Conservation (phyloP, 2,329 filamentous ascomycete genomes). For the Diaporthe sp. region DNA sequence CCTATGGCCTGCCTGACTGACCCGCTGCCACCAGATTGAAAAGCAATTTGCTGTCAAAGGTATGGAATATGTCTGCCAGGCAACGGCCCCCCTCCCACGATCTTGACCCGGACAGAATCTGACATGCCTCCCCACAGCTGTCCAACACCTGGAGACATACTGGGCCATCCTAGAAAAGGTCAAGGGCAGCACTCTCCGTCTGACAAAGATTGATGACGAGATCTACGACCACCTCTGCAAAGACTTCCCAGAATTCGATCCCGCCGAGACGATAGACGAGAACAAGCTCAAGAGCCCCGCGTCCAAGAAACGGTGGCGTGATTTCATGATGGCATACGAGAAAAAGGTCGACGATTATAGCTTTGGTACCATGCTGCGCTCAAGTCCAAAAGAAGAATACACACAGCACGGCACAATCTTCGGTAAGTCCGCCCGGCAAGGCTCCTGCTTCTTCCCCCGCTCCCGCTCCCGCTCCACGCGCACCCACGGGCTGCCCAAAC, state of each 20-base stretch:
- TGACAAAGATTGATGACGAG: slow-evolving; percentile 95
- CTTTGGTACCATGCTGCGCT: slow-evolving; percentile 93
- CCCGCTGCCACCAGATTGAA: slow-evolving; percentile 77
- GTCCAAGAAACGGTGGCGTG: slow-evolving; percentile 94
- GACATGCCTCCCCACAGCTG: slow-evolving; percentile 61
- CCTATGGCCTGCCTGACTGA: slow-evolving; percentile 16
- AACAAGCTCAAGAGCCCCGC: slow-evolving; percentile 97
- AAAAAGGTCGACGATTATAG: slow-evolving; percentile 98
- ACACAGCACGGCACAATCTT: slow-evolving; percentile 92
- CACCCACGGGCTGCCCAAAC: slow-evolving; percentile 47
- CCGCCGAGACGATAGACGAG: slow-evolving; percentile 84
- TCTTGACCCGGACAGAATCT: not conserved
- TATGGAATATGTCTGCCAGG: slow-evolving; percentile 49
- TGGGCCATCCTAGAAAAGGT: slow-evolving; percentile 95
- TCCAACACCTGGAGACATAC: slow-evolving; percentile 97
- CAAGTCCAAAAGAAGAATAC: slow-evolving; percentile 85
- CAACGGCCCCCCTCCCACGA: not conserved
- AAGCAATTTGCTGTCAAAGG: slow-evolving; percentile 99
- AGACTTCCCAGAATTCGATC: slow-evolving; percentile 94
- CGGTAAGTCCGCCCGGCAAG: slow-evolving; percentile 66
- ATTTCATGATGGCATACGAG: slow-evolving; percentile 94
- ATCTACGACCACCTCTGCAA: slow-evolving; percentile 90
- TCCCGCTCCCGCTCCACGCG: slow-evolving; percentile 49
- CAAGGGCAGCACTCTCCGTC: slow-evolving; percentile 86
- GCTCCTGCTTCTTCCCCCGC: slow-evolving; percentile 17